phyloP scores from a whole-genome alignment of 441 rosid genomes.

The Manihot esculenta region DNA sequence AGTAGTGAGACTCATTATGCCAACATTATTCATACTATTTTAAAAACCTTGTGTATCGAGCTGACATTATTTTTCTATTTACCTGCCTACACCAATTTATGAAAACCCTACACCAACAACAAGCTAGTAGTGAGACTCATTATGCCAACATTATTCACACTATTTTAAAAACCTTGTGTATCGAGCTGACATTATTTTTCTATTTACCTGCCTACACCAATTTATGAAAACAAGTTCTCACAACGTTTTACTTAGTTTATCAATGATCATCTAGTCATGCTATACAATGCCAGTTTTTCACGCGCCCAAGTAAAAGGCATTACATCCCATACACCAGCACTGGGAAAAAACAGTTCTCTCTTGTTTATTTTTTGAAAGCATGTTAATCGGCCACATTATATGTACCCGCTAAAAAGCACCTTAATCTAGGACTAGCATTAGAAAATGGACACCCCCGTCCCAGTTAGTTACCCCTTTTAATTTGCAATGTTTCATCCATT shows the following conservation, averaged over 20 bases:
- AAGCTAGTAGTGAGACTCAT: constrained; percentile 27
- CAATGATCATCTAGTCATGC: too few relatives aligned
- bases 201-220: too few relatives aligned
- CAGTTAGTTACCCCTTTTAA: too few relatives aligned
- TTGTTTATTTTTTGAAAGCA: too few relatives aligned
- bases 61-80: not conserved
- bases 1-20: constrained; percentile 22
- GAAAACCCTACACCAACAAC: too few relatives aligned
- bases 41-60: not conserved
- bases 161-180: not conserved
- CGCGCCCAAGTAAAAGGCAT: not conserved
- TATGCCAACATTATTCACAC: constrained; percentile 4
- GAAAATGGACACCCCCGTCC: not conserved
- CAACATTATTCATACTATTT: not conserved
- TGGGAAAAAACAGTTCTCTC: too few relatives aligned
- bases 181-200: not conserved
- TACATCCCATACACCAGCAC: not conserved
- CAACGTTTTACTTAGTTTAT: too few relatives aligned
- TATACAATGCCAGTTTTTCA: not conserved
- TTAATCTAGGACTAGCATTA: not conserved
- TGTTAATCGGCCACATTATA: too few relatives aligned
- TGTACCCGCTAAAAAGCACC: too few relatives aligned
- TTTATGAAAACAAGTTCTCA: too few relatives aligned
- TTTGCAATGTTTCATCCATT: too few relatives aligned
- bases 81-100: too few relatives aligned